These are phyloP conservation scores for Schrenkiella parvula DNA, from an alignment of 345 rosid species.

Conservation along the genomic window DNA sequence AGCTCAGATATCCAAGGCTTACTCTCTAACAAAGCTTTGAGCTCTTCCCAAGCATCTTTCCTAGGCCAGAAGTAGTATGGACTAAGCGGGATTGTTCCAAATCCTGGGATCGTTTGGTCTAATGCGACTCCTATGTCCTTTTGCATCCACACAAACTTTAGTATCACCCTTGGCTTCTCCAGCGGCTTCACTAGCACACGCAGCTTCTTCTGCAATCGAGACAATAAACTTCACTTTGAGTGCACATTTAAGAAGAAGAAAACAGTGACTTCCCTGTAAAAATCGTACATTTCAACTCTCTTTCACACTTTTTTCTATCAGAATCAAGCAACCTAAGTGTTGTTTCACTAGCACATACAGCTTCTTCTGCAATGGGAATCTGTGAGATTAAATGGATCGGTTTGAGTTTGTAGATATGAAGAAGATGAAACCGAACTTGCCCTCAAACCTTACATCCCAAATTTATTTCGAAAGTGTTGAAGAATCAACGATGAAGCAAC, in stretches of 20 bases:
- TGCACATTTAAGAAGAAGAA: not conserved
- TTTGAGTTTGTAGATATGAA: not conserved
- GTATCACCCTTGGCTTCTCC: constrained; percentile 67
- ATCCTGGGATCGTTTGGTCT: constrained; percentile 66
- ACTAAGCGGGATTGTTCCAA: constrained; percentile 74
- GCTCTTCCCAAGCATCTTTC: constrained; percentile 88
- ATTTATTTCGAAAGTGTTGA: not conserved
- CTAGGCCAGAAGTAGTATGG: constrained; percentile 90
- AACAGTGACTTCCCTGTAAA: not conserved
- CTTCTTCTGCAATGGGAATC: constrained; percentile 25
- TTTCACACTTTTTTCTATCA: not conserved
- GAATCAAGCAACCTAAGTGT: not conserved
- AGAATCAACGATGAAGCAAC: constrained; percentile 1
- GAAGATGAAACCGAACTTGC: not conserved
- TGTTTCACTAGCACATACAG: constrained; percentile 63
- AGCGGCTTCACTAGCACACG: constrained; percentile 71
- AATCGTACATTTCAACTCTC: not conserved
- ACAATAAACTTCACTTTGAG: not conserved
- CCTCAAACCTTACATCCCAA: not conserved
- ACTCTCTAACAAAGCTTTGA: constrained; percentile 65
- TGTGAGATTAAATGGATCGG: not conserved
- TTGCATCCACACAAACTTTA: constrained; percentile 91
- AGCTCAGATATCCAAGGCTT: constrained; percentile 80
- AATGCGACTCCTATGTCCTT: constrained; percentile 75
- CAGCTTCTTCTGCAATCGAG: constrained; percentile 47